Base-by-base conservation (phyloP, 2,329 filamentous ascomycete genomes). In the Chalaropsis ovoidea region DNA sequence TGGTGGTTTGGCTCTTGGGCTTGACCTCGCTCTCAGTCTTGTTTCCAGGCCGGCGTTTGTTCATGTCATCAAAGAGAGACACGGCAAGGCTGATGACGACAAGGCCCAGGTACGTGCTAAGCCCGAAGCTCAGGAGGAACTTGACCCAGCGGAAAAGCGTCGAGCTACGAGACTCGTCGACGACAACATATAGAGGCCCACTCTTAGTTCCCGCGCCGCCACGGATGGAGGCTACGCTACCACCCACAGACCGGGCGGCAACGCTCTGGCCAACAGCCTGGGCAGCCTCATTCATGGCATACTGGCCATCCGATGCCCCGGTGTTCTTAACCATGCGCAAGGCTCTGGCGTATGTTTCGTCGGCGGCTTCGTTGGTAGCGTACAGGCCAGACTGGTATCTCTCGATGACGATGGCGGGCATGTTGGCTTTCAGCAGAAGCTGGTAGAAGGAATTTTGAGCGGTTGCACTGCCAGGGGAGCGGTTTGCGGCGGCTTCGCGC, bases 391-490 rank as follows among this genome's bases (percentile, higher is more conserved):
- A 91, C 73, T 91, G 86, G 75, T 96, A 94, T 71, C 94, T 82
- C 75, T 97, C 91, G 67, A 96, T 83, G 66, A 99, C 80, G 69
- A 99, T 95, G 63, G 91, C 87, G 19, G 93, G 90, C 88, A 96
- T 92, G 72, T 95, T 94, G 63, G 93, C 91, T 73, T 89, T 88
- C 65, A 96, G 81, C 15, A 99, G 83, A 58, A 92, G 87, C 73
- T 93, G 88, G 74, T 99, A 99, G 75, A 99, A 96, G 17, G 89
- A 87, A 74, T 93, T 94, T 75, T 99, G 94, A 22, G 91, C 86
- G 54, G 88, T 88, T 35, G 91, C 87, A 75, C 90, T 97, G 67
- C 80, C 83, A 1, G 94, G 90, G 71, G 96, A 95, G 75, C 90
- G 88, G 76, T 97, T 99, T 45, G 94, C 95, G 27, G 89, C 88